These are phyloP conservation scores for Backusella westeae DNA, from an alignment of 192 early-diverging fungal species.

Conservation along the genomic window DNA sequence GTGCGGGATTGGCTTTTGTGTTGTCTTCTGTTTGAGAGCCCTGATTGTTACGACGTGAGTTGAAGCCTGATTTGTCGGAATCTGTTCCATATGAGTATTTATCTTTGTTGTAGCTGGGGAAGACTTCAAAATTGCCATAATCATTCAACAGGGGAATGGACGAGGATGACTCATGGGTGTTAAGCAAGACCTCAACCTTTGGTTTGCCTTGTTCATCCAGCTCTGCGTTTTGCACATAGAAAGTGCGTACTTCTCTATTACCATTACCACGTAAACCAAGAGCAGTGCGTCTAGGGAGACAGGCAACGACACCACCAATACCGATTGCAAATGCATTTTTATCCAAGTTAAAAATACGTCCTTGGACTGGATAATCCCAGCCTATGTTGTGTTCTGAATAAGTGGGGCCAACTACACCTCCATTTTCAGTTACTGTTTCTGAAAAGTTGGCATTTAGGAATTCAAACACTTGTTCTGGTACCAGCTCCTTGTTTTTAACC, in stretches of 20 bases:
- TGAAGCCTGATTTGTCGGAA: neutral
- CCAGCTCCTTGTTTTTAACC: constrained; percentile 23
- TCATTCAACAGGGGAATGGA: neutral
- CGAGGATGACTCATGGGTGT: neutral
- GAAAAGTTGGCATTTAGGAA: constrained; percentile 26
- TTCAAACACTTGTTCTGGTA: constrained; percentile 32
- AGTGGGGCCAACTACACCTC: constrained; percentile 41
- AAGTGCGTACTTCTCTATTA: constrained; percentile 44
- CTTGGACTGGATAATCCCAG: constrained; percentile 46
- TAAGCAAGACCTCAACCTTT: constrained; percentile 22
- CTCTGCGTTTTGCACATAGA: constrained; percentile 63
- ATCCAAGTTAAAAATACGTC: constrained; percentile 57
- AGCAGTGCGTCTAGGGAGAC: constrained; percentile 36
- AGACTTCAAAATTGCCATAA: neutral
- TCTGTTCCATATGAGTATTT: neutral
- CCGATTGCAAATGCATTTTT: constrained; percentile 53
- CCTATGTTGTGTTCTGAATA: constrained; percentile 44
- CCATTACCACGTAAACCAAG: constrained; percentile 6
- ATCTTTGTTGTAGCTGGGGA: neutral
- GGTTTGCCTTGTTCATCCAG: constrained; percentile 48
- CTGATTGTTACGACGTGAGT: neutral
- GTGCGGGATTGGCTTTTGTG: constrained; percentile 20
- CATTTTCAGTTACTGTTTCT: constrained; percentile 4
- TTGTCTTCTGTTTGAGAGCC: constrained; percentile 11
- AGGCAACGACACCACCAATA: constrained; percentile 62